Base-by-base conservation (phyloP, 345 rosid species). In the Eutrema japonicum region DNA sequence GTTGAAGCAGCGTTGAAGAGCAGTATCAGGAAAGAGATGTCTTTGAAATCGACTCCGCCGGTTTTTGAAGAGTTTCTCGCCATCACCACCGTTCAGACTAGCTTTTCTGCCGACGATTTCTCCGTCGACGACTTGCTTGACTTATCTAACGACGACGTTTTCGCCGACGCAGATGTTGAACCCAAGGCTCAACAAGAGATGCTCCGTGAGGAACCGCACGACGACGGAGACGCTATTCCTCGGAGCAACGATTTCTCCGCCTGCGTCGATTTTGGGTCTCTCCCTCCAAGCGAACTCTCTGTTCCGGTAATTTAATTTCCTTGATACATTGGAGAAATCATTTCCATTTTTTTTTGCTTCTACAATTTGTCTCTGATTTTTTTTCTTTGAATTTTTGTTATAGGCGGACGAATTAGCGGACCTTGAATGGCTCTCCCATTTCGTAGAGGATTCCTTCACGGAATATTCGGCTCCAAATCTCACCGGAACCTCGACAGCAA, bases 351-450 rank as follows among this genome's bases (percentile, higher is more conserved):
- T 2, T 12, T 6, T 36, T 16, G 16, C 16, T 7, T 4, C 16
- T 13, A 4, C 47, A 10, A 50, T 30, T 18, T 73, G 32, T 66
- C 32, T 50, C 53, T 66, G 6, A 13, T 1, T 22, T 22, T 22
- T 22, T 74, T 69, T 0, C 47, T 51, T 41, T 47, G 0, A 7
- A 5, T 27, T 54, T n/a, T 61, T 41, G 71, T 78, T 56, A 16
- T 82, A 94, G 98, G 82, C 77, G 50, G 97, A 89, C 74, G 98
- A 91, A 64, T 77, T 87, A 64, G 89, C 77, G 37, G 78, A 83
- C 76, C 91, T 94, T 8, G 97, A 91, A 57, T 95, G 97, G 99
- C 66, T 95, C 46, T 95, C 99, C 32, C 90, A 85, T 79, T 92
- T 95, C 55, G 99, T 95, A 3, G 99, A 95, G 50, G 98, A 95